Evolutionary conservation across 176 grass and related monocot genomes (phyloP).

Genomic region (Aegilops sharonensis): DNA sequence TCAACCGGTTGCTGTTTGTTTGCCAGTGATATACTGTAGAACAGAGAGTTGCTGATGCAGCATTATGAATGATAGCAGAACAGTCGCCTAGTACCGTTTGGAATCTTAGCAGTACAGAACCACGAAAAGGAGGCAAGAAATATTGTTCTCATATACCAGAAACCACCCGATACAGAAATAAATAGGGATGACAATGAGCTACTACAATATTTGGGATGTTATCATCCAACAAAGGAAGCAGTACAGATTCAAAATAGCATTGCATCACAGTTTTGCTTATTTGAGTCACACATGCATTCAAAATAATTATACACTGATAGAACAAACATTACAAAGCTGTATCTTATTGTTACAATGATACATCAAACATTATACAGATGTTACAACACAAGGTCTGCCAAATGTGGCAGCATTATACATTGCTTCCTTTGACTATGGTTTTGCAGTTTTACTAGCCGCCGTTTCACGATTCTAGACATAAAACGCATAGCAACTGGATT

Average conservation of each 20-base stretch:
- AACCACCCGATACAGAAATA: neutral
- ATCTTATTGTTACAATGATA: slow-evolving; percentile 26
- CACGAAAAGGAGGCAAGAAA: neutral
- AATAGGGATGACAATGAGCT: neutral
- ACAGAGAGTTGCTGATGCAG: neutral
- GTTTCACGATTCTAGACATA: neutral
- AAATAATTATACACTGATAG: slow-evolving; percentile 2
- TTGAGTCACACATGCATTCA: neutral
- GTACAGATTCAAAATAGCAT: neutral
- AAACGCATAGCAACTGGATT: slow-evolving; percentile 18
- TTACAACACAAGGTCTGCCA: slow-evolving; percentile 23
- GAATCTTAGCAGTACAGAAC: neutral
- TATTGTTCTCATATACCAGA: neutral
- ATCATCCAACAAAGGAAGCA: neutral
- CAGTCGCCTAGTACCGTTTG: neutral
- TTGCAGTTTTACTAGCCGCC: neutral
- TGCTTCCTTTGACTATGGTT: neutral
- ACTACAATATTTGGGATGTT: neutral
- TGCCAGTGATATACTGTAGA: neutral
- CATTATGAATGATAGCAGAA: neutral
- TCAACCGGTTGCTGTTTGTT: neutral
- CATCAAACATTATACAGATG: slow-evolving; percentile 23
- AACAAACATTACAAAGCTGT: neutral
- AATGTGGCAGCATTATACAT: slow-evolving; percentile 30
- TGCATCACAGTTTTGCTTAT: neutral